Percentiles rank a stretch among this genome's conserved stretches.
phyloP scores from a whole-genome alignment of 2,329 filamentous ascomycete species.

The Trichoderma afroharzianum region DNA sequence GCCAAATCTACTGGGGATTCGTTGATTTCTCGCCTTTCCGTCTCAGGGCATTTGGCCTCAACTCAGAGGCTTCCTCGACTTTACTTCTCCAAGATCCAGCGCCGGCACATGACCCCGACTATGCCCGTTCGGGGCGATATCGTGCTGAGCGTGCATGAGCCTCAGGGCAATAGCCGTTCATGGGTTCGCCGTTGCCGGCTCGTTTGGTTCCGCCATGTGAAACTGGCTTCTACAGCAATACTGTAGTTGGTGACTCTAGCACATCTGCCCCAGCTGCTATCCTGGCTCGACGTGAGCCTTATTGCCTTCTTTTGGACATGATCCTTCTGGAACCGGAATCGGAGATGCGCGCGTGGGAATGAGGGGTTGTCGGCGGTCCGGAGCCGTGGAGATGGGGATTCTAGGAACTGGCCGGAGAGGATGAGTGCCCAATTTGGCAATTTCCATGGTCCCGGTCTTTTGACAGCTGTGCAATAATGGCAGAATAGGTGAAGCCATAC shows the following conservation, averaged over 20 bases:
- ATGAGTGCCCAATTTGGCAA: background rate
- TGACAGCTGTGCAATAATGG: background rate
- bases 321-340: background rate
- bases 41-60: background rate
- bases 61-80: background rate
- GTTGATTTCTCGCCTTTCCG: background rate
- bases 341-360: background rate
- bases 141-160: slow-evolving; percentile 4
- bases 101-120: background rate
- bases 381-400: background rate
- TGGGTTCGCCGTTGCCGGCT: background rate
- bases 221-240: background rate
- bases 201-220: background rate
- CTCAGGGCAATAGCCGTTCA: background rate
- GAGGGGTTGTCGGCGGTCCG: background rate
- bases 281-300: background rate
- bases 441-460: background rate
- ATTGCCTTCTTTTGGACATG: background rate
- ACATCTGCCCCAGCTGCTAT: background rate
- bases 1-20: background rate
- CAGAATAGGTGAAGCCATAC: background rate
- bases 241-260: background rate
- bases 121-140: slow-evolving; percentile 11
- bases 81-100: background rate
- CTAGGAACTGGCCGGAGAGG: background rate